phyloP scores from a whole-genome alignment of 352 stramenopile genomes.

The Phytopythium litorale region DNA sequence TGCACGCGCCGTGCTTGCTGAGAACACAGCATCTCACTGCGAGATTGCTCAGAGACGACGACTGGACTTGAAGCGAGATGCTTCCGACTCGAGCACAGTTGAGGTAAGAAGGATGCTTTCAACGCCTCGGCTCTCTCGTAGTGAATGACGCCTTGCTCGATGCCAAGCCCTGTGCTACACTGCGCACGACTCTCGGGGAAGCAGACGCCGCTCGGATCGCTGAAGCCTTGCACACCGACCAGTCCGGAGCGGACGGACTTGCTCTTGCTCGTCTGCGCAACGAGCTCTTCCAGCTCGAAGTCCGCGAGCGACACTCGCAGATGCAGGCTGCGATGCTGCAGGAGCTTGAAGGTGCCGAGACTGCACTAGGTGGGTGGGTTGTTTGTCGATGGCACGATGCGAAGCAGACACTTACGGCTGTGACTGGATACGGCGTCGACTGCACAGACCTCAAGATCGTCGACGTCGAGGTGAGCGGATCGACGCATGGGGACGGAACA shows the following conservation, averaged over 20 bases:
- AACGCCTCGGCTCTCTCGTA: background rate
- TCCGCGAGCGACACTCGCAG: constrained; percentile 37
- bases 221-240: constrained; percentile 10
- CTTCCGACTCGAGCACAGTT: background rate
- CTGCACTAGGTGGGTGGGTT: constrained; percentile 22
- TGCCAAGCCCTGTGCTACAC: background rate
- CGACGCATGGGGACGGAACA: background rate
- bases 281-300: constrained; percentile 52
- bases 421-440: background rate
- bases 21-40: background rate
- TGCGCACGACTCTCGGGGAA: constrained; percentile 11
- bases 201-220: constrained; percentile 15
- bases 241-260: background rate
- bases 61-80: background rate
- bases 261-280: constrained; percentile 25
- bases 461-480: constrained; percentile 33
- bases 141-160: background rate
- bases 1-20: background rate
- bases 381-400: too few relatives aligned
- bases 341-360: constrained; percentile 32
- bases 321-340: constrained; percentile 30
- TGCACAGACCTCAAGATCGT: constrained; percentile 34
- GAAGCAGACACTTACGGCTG: background rate
- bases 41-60: background rate
- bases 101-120: background rate